Evolutionary conservation across 352 stramenopile species (phyloP), one percentile per base, ranked within the genome.

Genomic region (Phytophthora pluvialis): DNA sequence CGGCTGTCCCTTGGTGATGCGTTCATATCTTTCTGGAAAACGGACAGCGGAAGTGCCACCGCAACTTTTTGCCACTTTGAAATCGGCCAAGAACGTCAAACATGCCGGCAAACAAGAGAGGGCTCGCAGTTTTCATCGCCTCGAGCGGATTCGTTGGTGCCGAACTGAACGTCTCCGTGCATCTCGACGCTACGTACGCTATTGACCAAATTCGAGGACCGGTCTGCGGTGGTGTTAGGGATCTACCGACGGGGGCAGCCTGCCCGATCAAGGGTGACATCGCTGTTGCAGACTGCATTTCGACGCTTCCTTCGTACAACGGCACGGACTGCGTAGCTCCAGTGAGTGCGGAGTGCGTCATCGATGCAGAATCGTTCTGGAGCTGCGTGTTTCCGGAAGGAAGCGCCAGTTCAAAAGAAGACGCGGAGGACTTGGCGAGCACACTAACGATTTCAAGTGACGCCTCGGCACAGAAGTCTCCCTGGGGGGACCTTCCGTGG

Each of bases 181-280:
- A 63, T 11, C 26, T 52, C 3, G 81, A 90, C 40, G 81, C 78
- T 4, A 88, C 78, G 6, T 90, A 88, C 51, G 54, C 63, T 8
- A 63, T 81, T 28, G 53, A 66, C 1, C 33, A 45, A 6, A 57
- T 47, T 25, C 67, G 61, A 29, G 78, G 75, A 25, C n/a, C 48
- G 0, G 44, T 79, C n/a, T 90, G 81, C 49, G 67, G 62, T n/a
- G 81, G 81, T 10, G 53, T 64, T 7, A 77, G 81, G 9, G 43
- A 55, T 6, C 21, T 58, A 9, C 77, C 77, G 1, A 64, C 50
- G 15, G 78, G 76, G 11, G 67, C 28, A 2, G 64, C 63, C 0
- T 90, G 81, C 56, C 81, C 81, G 26, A 45, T 66, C 16, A 72
- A 72, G 46, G 77, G 74, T 21, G 72, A 81, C 28, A 15, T 68